Percentiles rank a stretch among this genome's conserved stretches.
These are phyloP conservation scores for Singerocomus rubriflavus DNA, from an alignment of 1,284 basidiomycete species.

Conservation along the genomic window DNA sequence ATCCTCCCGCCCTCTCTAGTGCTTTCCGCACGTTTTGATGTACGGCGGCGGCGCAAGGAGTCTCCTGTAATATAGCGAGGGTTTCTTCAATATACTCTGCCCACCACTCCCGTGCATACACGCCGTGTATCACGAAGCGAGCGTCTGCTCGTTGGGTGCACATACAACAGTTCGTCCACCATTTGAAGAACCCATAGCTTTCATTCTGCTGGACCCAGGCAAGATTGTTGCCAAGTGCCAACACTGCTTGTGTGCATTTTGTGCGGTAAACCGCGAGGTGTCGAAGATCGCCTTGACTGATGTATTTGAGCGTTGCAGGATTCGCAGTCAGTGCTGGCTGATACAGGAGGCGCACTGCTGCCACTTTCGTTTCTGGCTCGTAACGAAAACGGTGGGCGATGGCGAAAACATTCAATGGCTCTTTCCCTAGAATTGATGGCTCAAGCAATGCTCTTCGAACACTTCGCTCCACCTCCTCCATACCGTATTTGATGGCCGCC, in stretches of 20 bases:
- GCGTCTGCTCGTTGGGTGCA: constrained; percentile 22
- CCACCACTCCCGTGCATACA: constrained; percentile 32
- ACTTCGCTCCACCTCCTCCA: constrained; percentile 31
- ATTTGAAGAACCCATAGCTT: constrained; percentile 25
- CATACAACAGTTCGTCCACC: constrained; percentile 29
- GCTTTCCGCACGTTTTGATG: constrained; percentile 19
- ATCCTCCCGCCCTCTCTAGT: constrained; percentile 18
- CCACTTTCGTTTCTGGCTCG: constrained; percentile 21
- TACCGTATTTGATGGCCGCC: constrained; percentile 38
- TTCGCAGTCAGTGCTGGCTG: constrained; percentile 8
- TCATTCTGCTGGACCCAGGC: constrained; percentile 27
- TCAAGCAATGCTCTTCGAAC: constrained; percentile 23
- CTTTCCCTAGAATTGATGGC: constrained; percentile 23
- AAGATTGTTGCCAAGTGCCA: constrained; percentile 23
- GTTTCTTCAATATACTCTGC: constrained; percentile 32
- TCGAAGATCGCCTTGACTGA: constrained; percentile 14
- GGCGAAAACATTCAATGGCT: constrained; percentile 36
- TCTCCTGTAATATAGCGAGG: constrained; percentile 17
- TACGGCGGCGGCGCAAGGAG: constrained; percentile 26
- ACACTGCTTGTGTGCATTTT: constrained; percentile 19
- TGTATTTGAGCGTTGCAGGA: background rate
- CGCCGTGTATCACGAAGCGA: constrained; percentile 26
- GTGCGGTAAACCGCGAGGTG: constrained; percentile 24
- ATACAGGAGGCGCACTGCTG: constrained; percentile 22
- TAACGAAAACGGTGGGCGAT: constrained; percentile 34